Evolutionary conservation across 768 basidiomycete species (phyloP).

Genomic region (Tulasnella sp.): DNA sequence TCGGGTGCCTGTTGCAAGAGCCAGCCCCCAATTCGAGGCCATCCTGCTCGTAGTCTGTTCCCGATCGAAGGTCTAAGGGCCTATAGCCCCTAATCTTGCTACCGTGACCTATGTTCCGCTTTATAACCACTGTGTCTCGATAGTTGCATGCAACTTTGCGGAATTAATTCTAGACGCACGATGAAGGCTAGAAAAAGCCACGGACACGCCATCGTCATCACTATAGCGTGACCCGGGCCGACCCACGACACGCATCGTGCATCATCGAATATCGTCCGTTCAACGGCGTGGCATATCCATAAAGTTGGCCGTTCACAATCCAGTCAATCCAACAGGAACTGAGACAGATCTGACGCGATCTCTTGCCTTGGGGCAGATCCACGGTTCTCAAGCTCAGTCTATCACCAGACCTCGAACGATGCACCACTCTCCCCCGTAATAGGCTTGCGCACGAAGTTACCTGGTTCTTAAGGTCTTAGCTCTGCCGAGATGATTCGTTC

Average conservation of each 20-base stretch:
- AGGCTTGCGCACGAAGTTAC: not conserved
- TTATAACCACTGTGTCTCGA: not conserved
- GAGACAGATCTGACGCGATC: constrained; percentile 11
- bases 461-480: not conserved
- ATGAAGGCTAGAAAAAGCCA: not conserved
- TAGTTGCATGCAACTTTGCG: not conserved
- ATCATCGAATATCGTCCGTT: not conserved
- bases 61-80: not conserved
- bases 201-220: not conserved
- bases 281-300: not conserved
- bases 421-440: not conserved
- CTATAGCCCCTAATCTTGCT: not conserved
- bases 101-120: not conserved
- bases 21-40: not conserved
- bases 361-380: not conserved
- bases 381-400: not conserved
- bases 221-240: not conserved
- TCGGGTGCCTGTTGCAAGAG: no score
- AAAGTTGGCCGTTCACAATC: not conserved
- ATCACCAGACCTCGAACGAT: not conserved
- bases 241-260: not conserved
- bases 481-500: not conserved
- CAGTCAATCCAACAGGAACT: not conserved
- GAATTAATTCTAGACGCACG: not conserved
- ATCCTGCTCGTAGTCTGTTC: not conserved